Evolutionary conservation across 2,329 filamentous ascomycete species (phyloP).

Genomic region (Ambrosiella xylebori): DNA sequence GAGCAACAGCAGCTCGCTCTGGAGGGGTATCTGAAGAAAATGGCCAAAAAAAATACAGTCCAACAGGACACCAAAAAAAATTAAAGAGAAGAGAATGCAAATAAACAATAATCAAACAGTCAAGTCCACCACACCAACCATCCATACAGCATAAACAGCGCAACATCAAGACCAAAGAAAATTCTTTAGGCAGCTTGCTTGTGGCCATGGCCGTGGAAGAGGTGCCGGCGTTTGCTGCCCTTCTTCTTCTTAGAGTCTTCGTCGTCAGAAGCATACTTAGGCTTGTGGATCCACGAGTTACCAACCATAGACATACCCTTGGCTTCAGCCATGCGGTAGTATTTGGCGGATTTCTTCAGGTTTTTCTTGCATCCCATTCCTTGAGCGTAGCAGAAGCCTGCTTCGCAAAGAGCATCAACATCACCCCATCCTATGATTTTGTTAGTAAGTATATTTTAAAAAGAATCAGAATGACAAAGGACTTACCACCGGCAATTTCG

Average conservation of each 20-base stretch:
- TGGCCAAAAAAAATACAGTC: too few relatives aligned
- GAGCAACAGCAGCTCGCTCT: too few relatives aligned
- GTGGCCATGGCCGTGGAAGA: conserved; percentile 37
- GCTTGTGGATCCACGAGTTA: conserved; percentile 97
- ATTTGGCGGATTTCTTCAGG: conserved; percentile 78
- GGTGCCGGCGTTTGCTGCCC: conserved; percentile 41
- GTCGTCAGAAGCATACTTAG: conserved; percentile 66
- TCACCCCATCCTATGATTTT: conserved; percentile 62
- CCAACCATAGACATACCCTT: conserved; percentile 96
- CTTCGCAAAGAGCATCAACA: conserved; percentile 80
- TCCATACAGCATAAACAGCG: too few relatives aligned
- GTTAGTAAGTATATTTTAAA: conserved; percentile 14
- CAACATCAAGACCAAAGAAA: background rate
- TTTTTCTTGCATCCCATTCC: conserved; percentile 92
- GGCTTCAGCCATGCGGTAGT: conserved; percentile 77
- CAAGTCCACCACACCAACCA: background rate
- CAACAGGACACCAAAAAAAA: too few relatives aligned
- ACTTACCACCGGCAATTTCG: conserved; percentile 76
- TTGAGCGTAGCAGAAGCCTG: conserved; percentile 90
- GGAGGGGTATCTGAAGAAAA: too few relatives aligned
- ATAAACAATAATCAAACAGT: too few relatives aligned
- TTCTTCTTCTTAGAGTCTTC: conserved; percentile 34
- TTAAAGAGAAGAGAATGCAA: too few relatives aligned
- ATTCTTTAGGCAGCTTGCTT: conserved; percentile 19
- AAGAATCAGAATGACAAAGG: background rate